Conservation (phyloP, 2,329 filamentous ascomycete species). For the Colletotrichum musicola region DNA sequence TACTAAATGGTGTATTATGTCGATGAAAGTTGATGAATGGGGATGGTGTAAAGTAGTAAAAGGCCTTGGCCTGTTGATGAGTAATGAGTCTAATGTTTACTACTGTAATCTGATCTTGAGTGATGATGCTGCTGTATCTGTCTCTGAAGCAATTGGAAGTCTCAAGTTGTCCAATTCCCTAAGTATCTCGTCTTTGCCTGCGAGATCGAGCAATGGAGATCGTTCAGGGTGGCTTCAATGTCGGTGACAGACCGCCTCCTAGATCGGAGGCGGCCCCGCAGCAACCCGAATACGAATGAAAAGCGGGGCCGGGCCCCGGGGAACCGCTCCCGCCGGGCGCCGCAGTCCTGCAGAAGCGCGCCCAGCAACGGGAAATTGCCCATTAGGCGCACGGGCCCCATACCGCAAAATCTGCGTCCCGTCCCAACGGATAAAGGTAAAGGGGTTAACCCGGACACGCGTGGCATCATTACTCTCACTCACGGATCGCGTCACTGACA, state of each 20-base stretch:
- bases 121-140: not conserved
- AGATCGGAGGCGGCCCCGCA: not conserved
- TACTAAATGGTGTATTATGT: not conserved
- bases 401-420: slow-evolving; percentile 5
- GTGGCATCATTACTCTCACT: not conserved
- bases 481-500: not conserved
- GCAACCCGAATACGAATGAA: slow-evolving; percentile 25
- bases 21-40: not conserved
- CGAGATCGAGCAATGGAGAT: not conserved
- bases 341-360: slow-evolving; percentile 1
- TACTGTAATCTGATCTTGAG: too few relatives aligned
- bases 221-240: not conserved
- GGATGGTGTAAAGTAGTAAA: slow-evolving; percentile 8
- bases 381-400: slow-evolving; percentile 4
- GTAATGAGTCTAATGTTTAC: not conserved
- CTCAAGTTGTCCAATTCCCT: too few relatives aligned
- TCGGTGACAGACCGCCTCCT: too few relatives aligned
- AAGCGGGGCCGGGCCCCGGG: slow-evolving; percentile 12
- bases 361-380: slow-evolving; percentile 31
- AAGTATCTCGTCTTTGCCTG: not conserved
- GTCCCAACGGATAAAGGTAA: slow-evolving; percentile 25
- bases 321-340: not conserved
- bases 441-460: slow-evolving; percentile 12
- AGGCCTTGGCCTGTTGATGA: not conserved
- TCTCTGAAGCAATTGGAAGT: not conserved